These are phyloP conservation scores for Pleurotus tuber-regium DNA, from an alignment of 768 basidiomycete species.

Conservation along the genomic window DNA sequence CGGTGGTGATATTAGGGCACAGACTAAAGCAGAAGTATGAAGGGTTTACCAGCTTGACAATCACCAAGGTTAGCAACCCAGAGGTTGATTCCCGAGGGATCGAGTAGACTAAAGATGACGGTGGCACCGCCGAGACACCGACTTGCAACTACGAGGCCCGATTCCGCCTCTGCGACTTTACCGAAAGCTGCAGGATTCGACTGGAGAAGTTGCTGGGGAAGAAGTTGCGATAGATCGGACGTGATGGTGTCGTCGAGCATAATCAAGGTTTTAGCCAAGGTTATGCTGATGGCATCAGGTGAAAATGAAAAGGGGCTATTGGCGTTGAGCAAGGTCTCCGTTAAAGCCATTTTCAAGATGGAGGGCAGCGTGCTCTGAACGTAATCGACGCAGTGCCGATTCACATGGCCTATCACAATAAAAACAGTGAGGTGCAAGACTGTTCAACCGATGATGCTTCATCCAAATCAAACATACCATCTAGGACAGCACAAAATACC, in stretches of 20 bases:
- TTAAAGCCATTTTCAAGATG: conserved; percentile 36
- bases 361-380: conserved; percentile 37
- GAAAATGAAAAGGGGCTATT: conserved; percentile 26
- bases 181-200: conserved; percentile 12
- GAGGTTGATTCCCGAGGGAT: conserved; percentile 46
- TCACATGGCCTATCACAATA: conserved; percentile 46
- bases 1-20: no score
- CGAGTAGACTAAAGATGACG: conserved; percentile 49
- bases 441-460: neutral
- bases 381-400: conserved; percentile 46
- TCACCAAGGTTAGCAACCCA: conserved; percentile 59
- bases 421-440: conserved; percentile 20
- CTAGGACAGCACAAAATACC: conserved; percentile 33
- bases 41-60: conserved; percentile 14
- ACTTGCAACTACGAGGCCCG: conserved; percentile 12
- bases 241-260: conserved; percentile 42
- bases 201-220: conserved; percentile 30
- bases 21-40: no score
- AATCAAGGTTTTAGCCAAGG: conserved; percentile 35
- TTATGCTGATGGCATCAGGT: conserved; percentile 33
- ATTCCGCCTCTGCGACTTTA: neutral
- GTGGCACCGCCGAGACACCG: conserved; percentile 54
- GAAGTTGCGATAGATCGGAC: conserved; percentile 40
- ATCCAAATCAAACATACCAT: conserved; percentile 30
- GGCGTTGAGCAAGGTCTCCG: conserved; percentile 12